A percentile compares a stretch with the other conserved stretches of the same genome.
phyloP scores from a whole-genome alignment of 208 protist genomes.

The Giardia muris region DNA sequence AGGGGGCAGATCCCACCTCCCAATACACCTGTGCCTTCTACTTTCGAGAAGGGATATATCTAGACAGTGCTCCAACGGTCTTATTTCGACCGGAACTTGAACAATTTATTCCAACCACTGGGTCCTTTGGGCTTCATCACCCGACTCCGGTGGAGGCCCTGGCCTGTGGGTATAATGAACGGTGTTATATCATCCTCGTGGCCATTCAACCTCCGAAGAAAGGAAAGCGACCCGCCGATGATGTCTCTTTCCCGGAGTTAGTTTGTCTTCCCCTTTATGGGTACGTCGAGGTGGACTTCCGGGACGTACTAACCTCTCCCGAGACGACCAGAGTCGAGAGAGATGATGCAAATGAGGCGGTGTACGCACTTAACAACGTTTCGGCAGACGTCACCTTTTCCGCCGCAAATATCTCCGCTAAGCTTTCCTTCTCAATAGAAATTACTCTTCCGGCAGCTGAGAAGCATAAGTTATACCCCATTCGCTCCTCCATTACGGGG shows the following conservation, averaged over 20 bases:
- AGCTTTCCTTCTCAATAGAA: background rate
- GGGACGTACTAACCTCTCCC: background rate
- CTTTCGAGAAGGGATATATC: background rate
- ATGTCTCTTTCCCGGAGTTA: background rate
- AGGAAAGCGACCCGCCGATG: background rate
- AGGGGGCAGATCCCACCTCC: background rate
- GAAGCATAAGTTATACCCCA: background rate
- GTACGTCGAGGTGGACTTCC: background rate
- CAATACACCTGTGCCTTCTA: background rate
- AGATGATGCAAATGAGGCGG: too few relatives aligned
- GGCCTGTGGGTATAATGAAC: background rate
- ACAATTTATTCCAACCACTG: background rate
- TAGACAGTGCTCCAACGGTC: background rate
- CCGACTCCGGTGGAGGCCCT: background rate
- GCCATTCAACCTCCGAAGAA: background rate
- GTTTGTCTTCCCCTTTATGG: background rate
- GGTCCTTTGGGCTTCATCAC: background rate
- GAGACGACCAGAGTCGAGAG: too few relatives aligned
- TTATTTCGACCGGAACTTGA: background rate
- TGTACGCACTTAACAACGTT: too few relatives aligned
- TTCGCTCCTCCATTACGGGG: background rate
- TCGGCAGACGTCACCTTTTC: too few relatives aligned
- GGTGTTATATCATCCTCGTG: background rate
- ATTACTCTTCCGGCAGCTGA: background rate
- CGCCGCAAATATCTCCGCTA: too few relatives aligned